phyloP scores from a whole-genome alignment of 805 yeast genomes.

The Zygosaccharomyces lentus region DNA sequence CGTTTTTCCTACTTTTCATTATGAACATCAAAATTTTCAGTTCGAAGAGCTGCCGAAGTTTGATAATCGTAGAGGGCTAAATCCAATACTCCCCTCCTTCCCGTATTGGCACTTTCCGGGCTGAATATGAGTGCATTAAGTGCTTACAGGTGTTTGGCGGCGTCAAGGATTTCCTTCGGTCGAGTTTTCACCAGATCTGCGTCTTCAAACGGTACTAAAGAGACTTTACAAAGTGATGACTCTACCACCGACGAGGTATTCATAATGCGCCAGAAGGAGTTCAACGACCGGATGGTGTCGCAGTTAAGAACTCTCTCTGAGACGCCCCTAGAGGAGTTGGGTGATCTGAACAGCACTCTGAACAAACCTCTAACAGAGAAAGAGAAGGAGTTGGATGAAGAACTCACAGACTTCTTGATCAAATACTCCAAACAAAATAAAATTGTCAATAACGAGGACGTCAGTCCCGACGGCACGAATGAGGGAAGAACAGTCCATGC shows the following conservation, averaged over 20 bases:
- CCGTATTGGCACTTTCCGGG: neutral
- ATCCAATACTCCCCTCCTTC: neutral
- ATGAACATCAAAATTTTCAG: neutral
- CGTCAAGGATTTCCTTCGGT: neutral
- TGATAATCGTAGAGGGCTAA: neutral
- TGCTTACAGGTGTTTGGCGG: neutral
- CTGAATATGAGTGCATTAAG: slow-evolving; percentile 1
- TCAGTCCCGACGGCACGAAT: neutral
- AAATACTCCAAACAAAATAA: slow-evolving; percentile 26
- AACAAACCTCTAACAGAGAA: slow-evolving; percentile 20
- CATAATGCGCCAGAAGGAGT: slow-evolving; percentile 26
- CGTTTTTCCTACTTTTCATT: neutral
- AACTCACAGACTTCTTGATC: slow-evolving; percentile 27
- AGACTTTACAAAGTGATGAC: neutral
- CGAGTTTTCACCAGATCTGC: neutral
- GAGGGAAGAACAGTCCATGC: neutral
- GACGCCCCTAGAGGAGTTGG: slow-evolving; percentile 20
- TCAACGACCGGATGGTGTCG: slow-evolving; percentile 25
- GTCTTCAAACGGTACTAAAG: neutral
- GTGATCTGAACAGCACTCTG: slow-evolving; percentile 12
- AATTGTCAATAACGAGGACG: slow-evolving; percentile 16
- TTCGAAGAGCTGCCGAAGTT: neutral
- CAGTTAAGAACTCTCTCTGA: slow-evolving; percentile 17
- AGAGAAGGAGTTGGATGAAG: slow-evolving; percentile 32
- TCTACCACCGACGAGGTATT: slow-evolving; percentile 22